These are phyloP conservation scores for Nissolia schottii DNA, from an alignment of 306 rosid species.

Conservation along the genomic window DNA sequence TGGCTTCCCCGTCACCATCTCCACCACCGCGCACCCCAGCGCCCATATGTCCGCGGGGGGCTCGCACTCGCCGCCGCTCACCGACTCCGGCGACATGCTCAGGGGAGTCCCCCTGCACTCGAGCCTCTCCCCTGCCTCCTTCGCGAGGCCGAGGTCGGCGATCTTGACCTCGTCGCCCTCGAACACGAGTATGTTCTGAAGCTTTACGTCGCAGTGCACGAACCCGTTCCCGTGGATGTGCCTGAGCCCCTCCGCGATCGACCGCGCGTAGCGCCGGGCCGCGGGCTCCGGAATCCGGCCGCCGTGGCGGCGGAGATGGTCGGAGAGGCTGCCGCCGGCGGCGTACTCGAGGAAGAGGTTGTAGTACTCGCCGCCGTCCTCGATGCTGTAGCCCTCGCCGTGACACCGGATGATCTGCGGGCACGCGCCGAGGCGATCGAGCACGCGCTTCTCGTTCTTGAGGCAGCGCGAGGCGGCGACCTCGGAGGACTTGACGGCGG, in stretches of 20 bases:
- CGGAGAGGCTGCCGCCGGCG: constrained; percentile 57
- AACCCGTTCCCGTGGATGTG: constrained; percentile 65
- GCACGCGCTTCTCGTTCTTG: constrained; percentile 59
- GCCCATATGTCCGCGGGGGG: constrained; percentile 77
- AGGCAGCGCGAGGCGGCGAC: constrained; percentile 36
- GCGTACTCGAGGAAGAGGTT: constrained; percentile 79
- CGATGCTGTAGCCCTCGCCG: constrained; percentile 45
- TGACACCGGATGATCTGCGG: constrained; percentile 53
- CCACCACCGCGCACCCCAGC: constrained; percentile 68
- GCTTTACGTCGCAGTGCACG: constrained; percentile 92
- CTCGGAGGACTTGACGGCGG: constrained; percentile 65
- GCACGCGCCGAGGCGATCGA: constrained; percentile 47
- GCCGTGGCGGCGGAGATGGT: constrained; percentile 39
- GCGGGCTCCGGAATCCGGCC: constrained; percentile 50
- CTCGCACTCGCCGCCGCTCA: constrained; percentile 47
- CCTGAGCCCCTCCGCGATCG: constrained; percentile 52
- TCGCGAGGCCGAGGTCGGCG: constrained; percentile 83
- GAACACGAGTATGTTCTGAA: constrained; percentile 65
- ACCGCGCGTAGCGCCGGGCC: constrained; percentile 35
- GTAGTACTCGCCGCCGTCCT: constrained; percentile 46
- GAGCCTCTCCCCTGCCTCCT: constrained; percentile 31
- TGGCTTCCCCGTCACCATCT: constrained; percentile 75
- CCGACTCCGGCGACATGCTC: constrained; percentile 89
- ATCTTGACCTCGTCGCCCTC: constrained; percentile 53
- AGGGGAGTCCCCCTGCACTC: constrained; percentile 82